These are phyloP conservation scores for Chaetomiaceae sp. DNA, from an alignment of 2,329 filamentous ascomycete species.

Conservation along the genomic window DNA sequence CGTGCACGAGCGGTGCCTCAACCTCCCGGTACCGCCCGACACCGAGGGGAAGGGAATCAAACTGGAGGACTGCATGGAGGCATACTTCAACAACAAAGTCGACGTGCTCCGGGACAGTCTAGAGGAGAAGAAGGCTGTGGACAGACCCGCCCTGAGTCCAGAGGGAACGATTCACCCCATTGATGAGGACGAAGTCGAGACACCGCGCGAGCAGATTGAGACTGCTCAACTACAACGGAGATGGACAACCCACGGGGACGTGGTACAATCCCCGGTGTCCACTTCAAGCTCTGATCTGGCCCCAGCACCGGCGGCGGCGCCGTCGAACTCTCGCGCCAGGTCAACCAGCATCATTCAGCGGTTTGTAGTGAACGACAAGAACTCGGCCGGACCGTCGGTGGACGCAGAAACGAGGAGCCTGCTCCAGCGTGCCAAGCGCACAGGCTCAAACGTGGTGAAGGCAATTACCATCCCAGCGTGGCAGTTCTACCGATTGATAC, in stretches of 20 bases:
- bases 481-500: conserved; percentile 94
- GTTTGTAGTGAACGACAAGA: conserved; percentile 48
- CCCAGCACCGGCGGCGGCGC: too few species aligned
- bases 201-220: conserved; percentile 19
- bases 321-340: conserved; percentile 40
- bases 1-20: conserved; percentile 83
- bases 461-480: conserved; percentile 94
- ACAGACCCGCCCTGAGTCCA: conserved; percentile 26
- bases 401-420: conserved; percentile 39
- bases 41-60: conserved; percentile 66
- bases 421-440: conserved; percentile 40
- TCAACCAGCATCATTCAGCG: conserved; percentile 60
- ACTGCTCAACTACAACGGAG: conserved; percentile 31
- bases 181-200: conserved; percentile 23
- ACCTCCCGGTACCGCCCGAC: conserved; percentile 81
- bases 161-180: conserved; percentile 34
- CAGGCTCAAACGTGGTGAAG: conserved; percentile 55
- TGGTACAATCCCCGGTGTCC: conserved; percentile 18
- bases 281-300: conserved; percentile 18
- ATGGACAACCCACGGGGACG: conserved; percentile 29
- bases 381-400: conserved; percentile 28
- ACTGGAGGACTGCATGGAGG: conserved; percentile 85
- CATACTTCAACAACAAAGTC: conserved; percentile 91
- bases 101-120: conserved; percentile 74
- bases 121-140: conserved; percentile 46